These are phyloP conservation scores for Zymoseptoria passerinii DNA, from an alignment of 2,329 filamentous ascomycete species.

Conservation along the genomic window DNA sequence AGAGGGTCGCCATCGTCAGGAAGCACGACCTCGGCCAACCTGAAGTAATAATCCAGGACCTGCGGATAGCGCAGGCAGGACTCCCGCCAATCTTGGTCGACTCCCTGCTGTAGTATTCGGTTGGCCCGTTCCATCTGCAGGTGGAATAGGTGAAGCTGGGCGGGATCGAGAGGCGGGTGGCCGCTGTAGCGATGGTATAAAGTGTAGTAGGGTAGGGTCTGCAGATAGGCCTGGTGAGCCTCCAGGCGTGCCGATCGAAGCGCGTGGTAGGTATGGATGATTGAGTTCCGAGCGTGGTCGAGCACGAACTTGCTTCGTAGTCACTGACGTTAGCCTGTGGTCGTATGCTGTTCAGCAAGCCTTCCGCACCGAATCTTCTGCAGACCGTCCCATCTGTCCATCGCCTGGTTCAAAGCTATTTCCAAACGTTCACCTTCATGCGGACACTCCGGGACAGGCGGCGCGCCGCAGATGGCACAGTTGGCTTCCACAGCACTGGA, in stretches of 20 bases:
- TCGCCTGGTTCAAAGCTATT: constrained; percentile 27
- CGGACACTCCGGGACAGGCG: constrained; percentile 26
- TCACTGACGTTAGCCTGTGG: not conserved
- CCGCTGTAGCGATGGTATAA: constrained; percentile 40
- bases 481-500: constrained; percentile 21
- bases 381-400: constrained; percentile 23
- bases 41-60: constrained; percentile 73
- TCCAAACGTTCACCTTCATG: constrained; percentile 29
- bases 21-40: constrained; percentile 57
- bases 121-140: constrained; percentile 56
- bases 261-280: constrained; percentile 37
- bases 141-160: constrained; percentile 35
- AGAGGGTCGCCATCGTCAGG: constrained; percentile 46
- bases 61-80: constrained; percentile 71
- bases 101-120: constrained; percentile 59
- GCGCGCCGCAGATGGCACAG: constrained; percentile 31
- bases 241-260: constrained; percentile 34
- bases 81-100: constrained; percentile 70
- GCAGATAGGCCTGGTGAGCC: constrained; percentile 36
- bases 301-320: constrained; percentile 40
- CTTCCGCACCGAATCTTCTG: constrained; percentile 23
- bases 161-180: constrained; percentile 36
- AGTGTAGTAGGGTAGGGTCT: constrained; percentile 39
- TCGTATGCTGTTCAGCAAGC: not conserved
- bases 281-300: constrained; percentile 37